Evolutionary conservation across 148 eudicot genomes (phyloP), one percentile per base, ranked within the genome.

Genomic region (Pharnaceum exiguum): DNA sequence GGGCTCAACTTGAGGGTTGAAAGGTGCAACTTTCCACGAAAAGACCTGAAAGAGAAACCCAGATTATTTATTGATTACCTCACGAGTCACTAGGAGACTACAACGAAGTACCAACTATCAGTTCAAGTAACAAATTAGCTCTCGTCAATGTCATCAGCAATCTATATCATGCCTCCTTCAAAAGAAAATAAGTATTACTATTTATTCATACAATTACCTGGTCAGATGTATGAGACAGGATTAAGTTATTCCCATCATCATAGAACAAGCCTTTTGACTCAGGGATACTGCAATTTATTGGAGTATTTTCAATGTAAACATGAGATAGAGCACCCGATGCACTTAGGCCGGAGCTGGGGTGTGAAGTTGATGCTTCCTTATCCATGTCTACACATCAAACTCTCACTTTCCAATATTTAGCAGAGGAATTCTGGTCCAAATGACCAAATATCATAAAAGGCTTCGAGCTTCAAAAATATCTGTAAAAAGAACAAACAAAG

Each of bases 301-400:
- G 95, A 39, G 95, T 96, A 75, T 79, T 71, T 51, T 83, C 82
- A 51, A 88, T 76, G 70, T 83, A 88, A 57, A 80, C 89, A 83
- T 93, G 98, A 49, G 96, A 93, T 32, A 88, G 58, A 69, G 90
- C 87, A 74, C 83, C 85, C 66, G 95, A 82, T 76, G 83, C 96
- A 69, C 76, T 70, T 39, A 70, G 77, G 49, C 81, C 74, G 67
- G 39, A 45, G 63, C 68, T 70, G 44, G 80, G 62, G 46, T 74
- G 85, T 51, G 98, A 87, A 66, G 80, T 81, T 52, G 98, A 88
- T 64, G 86, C 80, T 68, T 78, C 73, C 25, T 68, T 66, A 54
- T 58, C 63, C 96, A 93, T 93, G 50, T 62, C 71, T 24, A 30
- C 46, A 59, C 35, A 51, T 51, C 63, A n/a, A n/a, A n/a, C 60